phyloP scores from a whole-genome alignment of 164 flowering plant genomes.

The Protea cynaroides region DNA sequence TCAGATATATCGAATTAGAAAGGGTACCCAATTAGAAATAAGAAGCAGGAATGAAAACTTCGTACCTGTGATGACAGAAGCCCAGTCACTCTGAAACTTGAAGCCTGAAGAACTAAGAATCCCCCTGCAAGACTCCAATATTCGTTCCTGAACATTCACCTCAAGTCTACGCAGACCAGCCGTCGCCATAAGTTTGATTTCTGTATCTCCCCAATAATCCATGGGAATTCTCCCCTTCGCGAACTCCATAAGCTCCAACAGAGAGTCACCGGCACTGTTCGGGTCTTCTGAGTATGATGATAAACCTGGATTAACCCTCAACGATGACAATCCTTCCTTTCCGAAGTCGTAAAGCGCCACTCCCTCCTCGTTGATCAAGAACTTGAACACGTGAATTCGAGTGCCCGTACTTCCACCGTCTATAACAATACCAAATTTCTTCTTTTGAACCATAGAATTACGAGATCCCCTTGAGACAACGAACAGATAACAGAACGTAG shows the following conservation, averaged over 20 bases:
- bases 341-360: conserved; percentile 39
- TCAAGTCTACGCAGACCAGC: conserved; percentile 80
- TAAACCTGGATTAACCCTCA: conserved; percentile 79
- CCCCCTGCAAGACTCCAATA: conserved; percentile 60
- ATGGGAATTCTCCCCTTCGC: conserved; percentile 53
- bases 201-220: conserved; percentile 59
- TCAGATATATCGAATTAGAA: background rate
- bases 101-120: conserved; percentile 64
- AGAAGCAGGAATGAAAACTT: background rate
- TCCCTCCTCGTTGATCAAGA: conserved; percentile 21
- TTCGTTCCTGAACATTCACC: conserved; percentile 40
- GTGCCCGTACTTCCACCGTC: conserved; percentile 97
- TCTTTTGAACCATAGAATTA: background rate
- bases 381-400: conserved; percentile 70
- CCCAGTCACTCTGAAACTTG: conserved; percentile 76
- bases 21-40: too few relatives aligned
- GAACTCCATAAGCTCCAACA: conserved; percentile 62
- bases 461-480: conserved; percentile 6
- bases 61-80: conserved; percentile 76
- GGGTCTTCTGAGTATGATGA: conserved; percentile 61
- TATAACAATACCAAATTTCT: conserved; percentile 51
- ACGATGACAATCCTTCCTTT: conserved; percentile 32
- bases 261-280: conserved; percentile 48
- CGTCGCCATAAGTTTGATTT: conserved; percentile 87
- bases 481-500: conserved; percentile 23